Conservation (phyloP, 768 basidiomycete species). For the Tricholoma sp. region DNA sequence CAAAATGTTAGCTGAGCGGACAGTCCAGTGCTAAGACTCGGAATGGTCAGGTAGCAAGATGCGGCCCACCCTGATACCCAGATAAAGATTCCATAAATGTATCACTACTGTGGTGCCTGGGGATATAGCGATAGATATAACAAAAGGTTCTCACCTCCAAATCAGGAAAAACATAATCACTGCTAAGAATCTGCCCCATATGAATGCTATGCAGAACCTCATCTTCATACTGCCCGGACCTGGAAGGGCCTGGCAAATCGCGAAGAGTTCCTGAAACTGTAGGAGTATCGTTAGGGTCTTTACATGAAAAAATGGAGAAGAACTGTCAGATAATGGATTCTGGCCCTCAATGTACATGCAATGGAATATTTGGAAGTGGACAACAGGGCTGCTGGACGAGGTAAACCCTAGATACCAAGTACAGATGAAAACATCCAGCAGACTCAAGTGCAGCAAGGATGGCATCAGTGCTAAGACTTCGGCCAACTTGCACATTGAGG, state of each 20-base stretch:
- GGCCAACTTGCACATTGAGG: too few species aligned
- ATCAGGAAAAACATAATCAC: slow-evolving; percentile 14
- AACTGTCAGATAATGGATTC: slow-evolving; percentile 18
- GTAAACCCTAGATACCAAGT: slow-evolving; percentile 38
- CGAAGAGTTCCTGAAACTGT: slow-evolving; percentile 43
- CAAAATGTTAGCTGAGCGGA: slow-evolving; percentile 33
- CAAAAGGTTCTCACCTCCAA: background rate
- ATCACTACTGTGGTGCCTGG: too few species aligned
- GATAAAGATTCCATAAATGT: too few species aligned
- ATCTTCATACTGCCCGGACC: slow-evolving; percentile 46
- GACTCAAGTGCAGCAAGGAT: background rate
- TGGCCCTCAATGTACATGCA: slow-evolving; percentile 33
- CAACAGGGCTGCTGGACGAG: slow-evolving; percentile 45
- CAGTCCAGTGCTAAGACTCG: too few species aligned
- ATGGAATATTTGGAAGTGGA: slow-evolving; percentile 44
- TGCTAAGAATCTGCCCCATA: slow-evolving; percentile 36
- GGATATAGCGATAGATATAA: too few species aligned
- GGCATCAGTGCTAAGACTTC: background rate
- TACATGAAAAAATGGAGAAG: too few species aligned
- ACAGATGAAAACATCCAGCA: slow-evolving; percentile 25
- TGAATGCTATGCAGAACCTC: slow-evolving; percentile 40
- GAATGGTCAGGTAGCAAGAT: too few species aligned
- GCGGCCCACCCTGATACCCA: too few species aligned
- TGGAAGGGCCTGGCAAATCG: slow-evolving; percentile 41
- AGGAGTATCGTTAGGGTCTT: background rate